These are phyloP conservation scores for Beauveria australis DNA, from an alignment of 2,329 filamentous ascomycete genomes.

Conservation along the genomic window DNA sequence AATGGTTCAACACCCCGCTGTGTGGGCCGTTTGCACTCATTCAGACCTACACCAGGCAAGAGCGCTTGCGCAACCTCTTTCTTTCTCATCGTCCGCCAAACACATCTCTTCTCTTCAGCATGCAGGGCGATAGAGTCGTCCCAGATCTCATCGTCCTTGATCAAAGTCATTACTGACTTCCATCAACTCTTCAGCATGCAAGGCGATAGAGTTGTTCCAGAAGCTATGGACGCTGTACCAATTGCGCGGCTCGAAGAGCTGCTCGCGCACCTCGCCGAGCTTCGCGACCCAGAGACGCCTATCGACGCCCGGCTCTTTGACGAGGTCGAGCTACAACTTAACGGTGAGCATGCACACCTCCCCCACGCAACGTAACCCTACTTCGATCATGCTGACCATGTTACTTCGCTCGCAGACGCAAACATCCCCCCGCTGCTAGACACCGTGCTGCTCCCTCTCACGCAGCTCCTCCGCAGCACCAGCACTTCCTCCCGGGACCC, in stretches of 20 bases:
- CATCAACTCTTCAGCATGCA: background rate
- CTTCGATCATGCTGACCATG: background rate
- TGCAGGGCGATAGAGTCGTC: conserved; percentile 19
- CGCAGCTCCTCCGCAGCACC: conserved; percentile 42
- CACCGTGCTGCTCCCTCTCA: conserved; percentile 45
- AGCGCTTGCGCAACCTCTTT: background rate
- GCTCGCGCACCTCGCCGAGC: conserved; percentile 42
- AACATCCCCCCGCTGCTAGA: conserved; percentile 46
- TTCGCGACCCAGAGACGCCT: conserved; percentile 35
- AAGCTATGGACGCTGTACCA: conserved; percentile 34
- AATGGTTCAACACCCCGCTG: too few species aligned
- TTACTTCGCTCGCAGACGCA: conserved; percentile 27
- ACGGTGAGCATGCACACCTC: conserved; percentile 26
- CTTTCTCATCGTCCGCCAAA: background rate
- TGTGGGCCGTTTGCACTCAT: too few species aligned
- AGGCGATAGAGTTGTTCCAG: conserved; percentile 24
- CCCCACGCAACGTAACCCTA: too few species aligned
- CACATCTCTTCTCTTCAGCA: background rate
- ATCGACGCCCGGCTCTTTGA: conserved; percentile 47
- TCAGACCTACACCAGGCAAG: background rate
- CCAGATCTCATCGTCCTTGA: conserved; percentile 18
- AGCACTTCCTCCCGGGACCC: conserved; percentile 42
- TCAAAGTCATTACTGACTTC: background rate
- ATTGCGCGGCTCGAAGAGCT: conserved; percentile 47
- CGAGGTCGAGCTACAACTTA: conserved; percentile 51